These are phyloP conservation scores for Yarrowia porcina DNA, from an alignment of 805 yeast genomes.

Conservation along the genomic window DNA sequence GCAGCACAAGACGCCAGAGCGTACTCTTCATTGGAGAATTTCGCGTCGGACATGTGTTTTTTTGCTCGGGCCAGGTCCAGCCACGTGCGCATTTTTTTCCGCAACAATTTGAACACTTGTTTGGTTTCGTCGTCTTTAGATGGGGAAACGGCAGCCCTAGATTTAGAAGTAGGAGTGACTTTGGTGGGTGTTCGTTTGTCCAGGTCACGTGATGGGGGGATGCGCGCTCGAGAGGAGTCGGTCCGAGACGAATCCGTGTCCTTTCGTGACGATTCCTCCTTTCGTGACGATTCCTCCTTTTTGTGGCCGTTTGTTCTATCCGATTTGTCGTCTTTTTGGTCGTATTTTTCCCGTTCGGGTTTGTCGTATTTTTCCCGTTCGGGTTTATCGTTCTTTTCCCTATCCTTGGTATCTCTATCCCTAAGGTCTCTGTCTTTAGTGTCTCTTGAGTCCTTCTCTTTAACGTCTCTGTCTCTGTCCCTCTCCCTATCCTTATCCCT, in stretches of 20 bases:
- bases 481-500: not conserved
- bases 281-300: too few species aligned
- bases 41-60: constrained; percentile 43
- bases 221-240: not conserved
- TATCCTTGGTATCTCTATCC: too few species aligned
- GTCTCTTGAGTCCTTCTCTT: too few species aligned
- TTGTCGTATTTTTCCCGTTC: not conserved
- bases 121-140: constrained; percentile 1
- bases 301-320: too few species aligned
- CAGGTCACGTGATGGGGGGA: not conserved
- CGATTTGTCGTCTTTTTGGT: not conserved
- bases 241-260: too few species aligned
- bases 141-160: not conserved
- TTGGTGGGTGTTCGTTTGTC: constrained; percentile 5
- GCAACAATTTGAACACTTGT: not conserved
- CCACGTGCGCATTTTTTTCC: constrained; percentile 36
- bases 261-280: too few species aligned
- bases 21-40: constrained; percentile 33
- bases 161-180: not conserved
- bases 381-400: not conserved
- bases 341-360: not conserved
- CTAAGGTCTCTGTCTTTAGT: not conserved
- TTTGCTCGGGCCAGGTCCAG: constrained; percentile 39
- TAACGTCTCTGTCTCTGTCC: not conserved
- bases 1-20: constrained; percentile 39